These are phyloP conservation scores for Conoideocrella luteorostrata DNA, from an alignment of 2,329 filamentous ascomycete genomes.

Conservation along the genomic window DNA sequence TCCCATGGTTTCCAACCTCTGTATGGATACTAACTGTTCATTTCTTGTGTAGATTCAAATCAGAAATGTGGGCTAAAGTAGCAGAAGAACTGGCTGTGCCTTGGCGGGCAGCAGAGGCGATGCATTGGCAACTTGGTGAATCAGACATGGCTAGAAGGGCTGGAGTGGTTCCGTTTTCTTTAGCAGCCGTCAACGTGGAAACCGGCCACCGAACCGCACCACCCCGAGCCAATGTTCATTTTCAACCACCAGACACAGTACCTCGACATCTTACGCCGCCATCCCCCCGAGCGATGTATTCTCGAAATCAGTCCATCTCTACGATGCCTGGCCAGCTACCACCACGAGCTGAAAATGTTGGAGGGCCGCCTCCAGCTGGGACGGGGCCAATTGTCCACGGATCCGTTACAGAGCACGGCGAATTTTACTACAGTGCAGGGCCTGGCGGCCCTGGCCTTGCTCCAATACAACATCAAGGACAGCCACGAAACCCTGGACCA, in stretches of 20 bases:
- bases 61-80: conserved; percentile 96
- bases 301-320: conserved; percentile 26
- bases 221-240: conserved; percentile 33
- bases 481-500: conserved; percentile 34
- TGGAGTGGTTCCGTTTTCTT: conserved; percentile 78
- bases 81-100: conserved; percentile 92
- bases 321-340: conserved; percentile 29
- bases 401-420: conserved; percentile 21
- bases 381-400: conserved; percentile 13
- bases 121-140: conserved; percentile 97
- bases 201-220: conserved; percentile 32
- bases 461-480: conserved; percentile 43
- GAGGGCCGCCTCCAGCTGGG: conserved; percentile 24
- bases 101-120: conserved; percentile 91
- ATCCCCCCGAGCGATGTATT: conserved; percentile 35
- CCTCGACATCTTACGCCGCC: conserved; percentile 36
- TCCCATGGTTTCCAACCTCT: background rate
- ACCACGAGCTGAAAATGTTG: conserved; percentile 12
- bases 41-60: conserved; percentile 66
- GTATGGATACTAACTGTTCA: background rate
- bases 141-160: conserved; percentile 89
- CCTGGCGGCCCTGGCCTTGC: conserved; percentile 41
- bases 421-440: conserved; percentile 27
- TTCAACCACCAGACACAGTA: conserved; percentile 40
- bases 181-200: conserved; percentile 51